Evolutionary conservation across 208 protist species (phyloP).

Genomic region (Wallacemonas sp.): DNA sequence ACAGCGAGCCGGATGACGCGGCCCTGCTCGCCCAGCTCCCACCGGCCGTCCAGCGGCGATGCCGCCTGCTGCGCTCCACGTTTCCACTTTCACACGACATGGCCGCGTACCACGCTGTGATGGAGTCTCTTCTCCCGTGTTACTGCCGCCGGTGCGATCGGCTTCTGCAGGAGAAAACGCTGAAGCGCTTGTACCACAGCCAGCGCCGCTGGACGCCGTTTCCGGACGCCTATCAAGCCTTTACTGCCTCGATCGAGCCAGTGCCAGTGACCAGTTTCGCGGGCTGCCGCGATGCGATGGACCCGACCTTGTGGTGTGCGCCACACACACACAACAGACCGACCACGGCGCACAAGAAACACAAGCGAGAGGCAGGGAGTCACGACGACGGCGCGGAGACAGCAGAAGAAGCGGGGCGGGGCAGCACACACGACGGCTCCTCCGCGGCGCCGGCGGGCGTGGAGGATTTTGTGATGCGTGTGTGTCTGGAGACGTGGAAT

Average conservation of each 20-base stretch:
- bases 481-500: slow-evolving; percentile 33
- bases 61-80: slow-evolving; percentile 56
- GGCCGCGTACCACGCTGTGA: slow-evolving; percentile 57
- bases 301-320: slow-evolving; percentile 42
- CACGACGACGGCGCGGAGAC: neutral
- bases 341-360: too few species aligned
- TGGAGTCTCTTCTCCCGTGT: slow-evolving; percentile 49
- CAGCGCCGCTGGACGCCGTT: slow-evolving; percentile 69
- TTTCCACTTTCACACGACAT: slow-evolving; percentile 37
- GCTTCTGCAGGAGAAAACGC: slow-evolving; percentile 52
- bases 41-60: slow-evolving; percentile 50
- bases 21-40: slow-evolving; percentile 33
- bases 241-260: slow-evolving; percentile 22
- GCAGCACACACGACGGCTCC: slow-evolving; percentile 10
- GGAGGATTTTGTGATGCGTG: slow-evolving; percentile 52
- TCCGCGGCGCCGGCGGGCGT: slow-evolving; percentile 28
- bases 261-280: slow-evolving; percentile 13
- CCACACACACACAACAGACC: neutral
- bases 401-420: neutral
- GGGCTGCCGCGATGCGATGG: slow-evolving; percentile 17
- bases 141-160: slow-evolving; percentile 69
- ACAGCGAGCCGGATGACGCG: neutral
- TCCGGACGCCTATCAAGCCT: slow-evolving; percentile 20
- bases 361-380: neutral
- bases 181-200: slow-evolving; percentile 37